Evolutionary conservation across 1,284 basidiomycete species (phyloP), one percentile per base, ranked within the genome.

Genomic region (Naganishia cerealis): DNA sequence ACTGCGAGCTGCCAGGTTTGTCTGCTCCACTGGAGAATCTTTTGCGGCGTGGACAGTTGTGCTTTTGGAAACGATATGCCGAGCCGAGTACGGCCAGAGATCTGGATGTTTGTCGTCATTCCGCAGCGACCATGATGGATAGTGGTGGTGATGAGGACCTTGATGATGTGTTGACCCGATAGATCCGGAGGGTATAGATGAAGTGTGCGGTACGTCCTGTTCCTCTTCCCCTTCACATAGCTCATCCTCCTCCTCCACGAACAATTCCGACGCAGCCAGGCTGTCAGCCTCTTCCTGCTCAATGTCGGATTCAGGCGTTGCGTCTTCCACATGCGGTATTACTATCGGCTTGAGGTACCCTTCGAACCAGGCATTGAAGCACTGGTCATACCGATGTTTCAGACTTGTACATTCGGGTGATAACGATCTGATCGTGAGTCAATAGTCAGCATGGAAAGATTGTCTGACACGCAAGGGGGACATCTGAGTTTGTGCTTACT

Each of bases 351-450:
- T 89, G 40, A 97, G 86, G 77, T 96, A 97, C 26, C 91, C 91
- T 77, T 94, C 92, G 75, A 97, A 94, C 94, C 94, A 97, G 8
- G 88, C 86, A 77, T 96, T 95, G 83, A 97, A 97, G 83, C 94
- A 97, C 0, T 88, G 82, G 79, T 97, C 94, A 79, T 96, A 97
- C 69, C 87, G 84, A 71, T 89, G 87, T 78, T 97, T 97, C 67
- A 94, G 84, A 0, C 90, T 89, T 3, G 94, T 96, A 81, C 94
- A 97, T 81, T 88, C 85, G 1, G 87, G 82, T 3, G 89, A 86
- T 36, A 95, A 70, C 0, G 77, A 78, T 61, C 76, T 80, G 70
- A n/a, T 33, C 0, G 24, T 24, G 9, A 29, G 29, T n/a, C 42
- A 26, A 39, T 7, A 13, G 43, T 33, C 16, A 52, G 59, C 29